Conservation (phyloP, 176 grass and related monocot genomes). For the Oryza punctata region DNA sequence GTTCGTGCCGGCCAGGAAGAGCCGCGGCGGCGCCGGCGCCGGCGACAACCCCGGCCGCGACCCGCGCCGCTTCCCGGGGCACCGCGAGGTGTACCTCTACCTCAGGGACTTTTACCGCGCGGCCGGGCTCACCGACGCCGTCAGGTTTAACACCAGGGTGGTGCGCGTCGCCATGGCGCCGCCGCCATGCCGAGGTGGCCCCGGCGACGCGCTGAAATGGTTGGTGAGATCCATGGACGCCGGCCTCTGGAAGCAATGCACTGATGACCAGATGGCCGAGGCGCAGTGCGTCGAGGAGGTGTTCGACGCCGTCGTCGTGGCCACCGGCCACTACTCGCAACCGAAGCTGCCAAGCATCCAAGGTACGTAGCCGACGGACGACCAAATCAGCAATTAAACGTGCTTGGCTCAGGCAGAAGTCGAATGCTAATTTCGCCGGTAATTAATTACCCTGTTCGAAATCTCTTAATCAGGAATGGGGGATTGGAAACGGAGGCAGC, state of each 20-base stretch:
- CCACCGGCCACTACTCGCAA: conserved; percentile 34
- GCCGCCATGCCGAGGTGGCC: background rate
- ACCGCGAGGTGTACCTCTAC: conserved; percentile 37
- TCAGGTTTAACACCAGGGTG: conserved; percentile 28
- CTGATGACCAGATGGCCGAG: background rate
- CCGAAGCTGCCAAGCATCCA: conserved; percentile 29
- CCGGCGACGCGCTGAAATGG: conserved; percentile 4
- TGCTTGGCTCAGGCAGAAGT: background rate
- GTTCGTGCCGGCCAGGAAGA: conserved; percentile 1
- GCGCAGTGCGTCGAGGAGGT: background rate
- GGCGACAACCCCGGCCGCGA: background rate
- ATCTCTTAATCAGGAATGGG: conserved; percentile 12
- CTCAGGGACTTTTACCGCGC: conserved; percentile 37
- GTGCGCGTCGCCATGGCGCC: conserved; percentile 21
- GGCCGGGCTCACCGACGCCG: conserved; percentile 2
- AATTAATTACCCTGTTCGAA: background rate
- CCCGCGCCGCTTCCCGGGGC: conserved; percentile 31
- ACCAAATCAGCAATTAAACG: background rate
- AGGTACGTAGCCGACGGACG: background rate
- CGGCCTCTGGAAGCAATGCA: background rate
- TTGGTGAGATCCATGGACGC: conserved; percentile 6
- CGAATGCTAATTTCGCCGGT: background rate
- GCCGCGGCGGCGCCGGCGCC: background rate
- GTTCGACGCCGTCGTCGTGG: conserved; percentile 47
- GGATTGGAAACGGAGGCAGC: conserved; percentile 28